Conservation (phyloP, 2,329 filamentous ascomycete genomes). For the Aureobasidium lini region DNA sequence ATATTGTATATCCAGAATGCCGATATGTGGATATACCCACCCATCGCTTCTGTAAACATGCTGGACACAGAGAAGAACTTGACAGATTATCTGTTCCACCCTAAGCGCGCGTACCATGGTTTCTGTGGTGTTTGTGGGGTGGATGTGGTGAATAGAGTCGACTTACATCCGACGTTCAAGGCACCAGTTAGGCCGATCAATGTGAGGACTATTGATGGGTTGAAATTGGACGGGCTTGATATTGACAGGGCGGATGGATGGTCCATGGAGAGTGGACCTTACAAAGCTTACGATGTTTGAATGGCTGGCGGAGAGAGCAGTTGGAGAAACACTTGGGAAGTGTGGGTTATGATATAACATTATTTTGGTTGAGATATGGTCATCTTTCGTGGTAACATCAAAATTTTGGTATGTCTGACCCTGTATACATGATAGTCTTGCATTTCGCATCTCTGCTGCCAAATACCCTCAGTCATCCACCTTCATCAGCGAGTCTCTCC, state of each 20-base stretch:
- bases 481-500: slow-evolving; percentile 4
- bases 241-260: slow-evolving; percentile 2
- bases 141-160: background rate
- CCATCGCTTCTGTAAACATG: background rate
- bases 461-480: background rate
- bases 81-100: background rate
- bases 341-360: background rate
- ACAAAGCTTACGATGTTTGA: slow-evolving; percentile 1
- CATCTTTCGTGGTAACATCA: no score
- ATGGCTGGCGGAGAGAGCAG: no score
- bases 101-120: background rate
- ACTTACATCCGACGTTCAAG: background rate
- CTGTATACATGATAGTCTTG: no score
- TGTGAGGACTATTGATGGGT: background rate
- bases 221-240: background rate
- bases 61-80: background rate
- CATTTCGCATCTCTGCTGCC: background rate
- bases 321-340: background rate
- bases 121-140: slow-evolving; percentile 8
- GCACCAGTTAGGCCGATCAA: background rate
- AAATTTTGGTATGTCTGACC: no score
- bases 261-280: background rate
- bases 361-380: no score
- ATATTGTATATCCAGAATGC: background rate
- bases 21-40: slow-evolving; percentile 8